Conservation (phyloP, 805 yeast genomes). For the Wickerhamomyces bovis region DNA sequence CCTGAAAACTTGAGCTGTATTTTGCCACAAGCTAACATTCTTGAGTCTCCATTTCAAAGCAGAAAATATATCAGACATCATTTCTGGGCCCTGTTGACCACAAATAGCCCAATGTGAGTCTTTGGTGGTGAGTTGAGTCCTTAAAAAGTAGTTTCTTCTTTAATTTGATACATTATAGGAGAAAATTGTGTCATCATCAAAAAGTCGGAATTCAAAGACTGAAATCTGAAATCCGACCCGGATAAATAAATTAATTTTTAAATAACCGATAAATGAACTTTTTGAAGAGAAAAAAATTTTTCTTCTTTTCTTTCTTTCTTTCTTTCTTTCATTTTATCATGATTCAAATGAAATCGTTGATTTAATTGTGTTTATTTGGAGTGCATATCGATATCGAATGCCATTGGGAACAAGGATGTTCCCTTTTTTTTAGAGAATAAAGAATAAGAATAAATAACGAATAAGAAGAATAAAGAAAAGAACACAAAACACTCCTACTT, state of each 20-base stretch:
- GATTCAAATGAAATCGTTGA: too few relatives aligned
- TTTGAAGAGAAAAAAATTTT: too few relatives aligned
- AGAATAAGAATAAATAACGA: too few relatives aligned
- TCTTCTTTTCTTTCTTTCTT: background rate
- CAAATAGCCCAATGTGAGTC: background rate
- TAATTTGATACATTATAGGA: too few relatives aligned
- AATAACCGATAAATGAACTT: background rate
- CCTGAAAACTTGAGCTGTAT: background rate
- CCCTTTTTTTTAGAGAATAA: too few relatives aligned
- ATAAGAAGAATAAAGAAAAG: background rate
- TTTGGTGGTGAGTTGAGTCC: too few relatives aligned
- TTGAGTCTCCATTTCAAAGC: background rate
- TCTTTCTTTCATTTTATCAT: background rate
- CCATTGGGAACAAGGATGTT: background rate
- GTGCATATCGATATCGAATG: background rate
- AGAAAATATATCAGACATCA: background rate
- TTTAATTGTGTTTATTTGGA: too few relatives aligned
- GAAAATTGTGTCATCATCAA: background rate
- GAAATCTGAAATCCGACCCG: background rate
- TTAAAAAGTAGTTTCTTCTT: too few relatives aligned
- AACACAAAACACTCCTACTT: conserved; percentile 41
- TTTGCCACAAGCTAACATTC: background rate
- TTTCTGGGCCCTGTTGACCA: background rate
- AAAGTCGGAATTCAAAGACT: background rate
- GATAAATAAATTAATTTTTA: background rate